Conservation (phyloP, 2,329 filamentous ascomycete species). For the Monosporascus sp. region DNA sequence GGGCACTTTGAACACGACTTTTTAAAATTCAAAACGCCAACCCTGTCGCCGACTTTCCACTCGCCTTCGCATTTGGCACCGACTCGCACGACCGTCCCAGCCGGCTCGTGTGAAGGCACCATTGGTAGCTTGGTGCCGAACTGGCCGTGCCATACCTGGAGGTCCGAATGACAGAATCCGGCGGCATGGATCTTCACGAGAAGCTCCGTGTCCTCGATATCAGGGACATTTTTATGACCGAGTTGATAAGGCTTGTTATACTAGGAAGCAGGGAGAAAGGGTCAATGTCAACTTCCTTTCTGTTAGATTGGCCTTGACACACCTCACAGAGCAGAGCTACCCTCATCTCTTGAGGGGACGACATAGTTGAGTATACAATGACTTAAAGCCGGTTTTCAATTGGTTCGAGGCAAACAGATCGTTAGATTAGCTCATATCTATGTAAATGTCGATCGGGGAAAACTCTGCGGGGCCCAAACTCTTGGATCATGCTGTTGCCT, state of each 20-base stretch:
- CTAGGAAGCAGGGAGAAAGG: slow-evolving; percentile 10
- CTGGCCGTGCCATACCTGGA: slow-evolving; percentile 29
- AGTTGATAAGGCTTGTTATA: slow-evolving; percentile 25
- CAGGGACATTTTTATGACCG: slow-evolving; percentile 13
- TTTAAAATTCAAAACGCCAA: slow-evolving; percentile 30
- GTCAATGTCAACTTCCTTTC: neutral
- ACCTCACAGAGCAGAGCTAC: slow-evolving; percentile 2
- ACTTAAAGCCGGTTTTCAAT: neutral
- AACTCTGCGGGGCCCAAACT: neutral
- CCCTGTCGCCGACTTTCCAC: slow-evolving; percentile 29
- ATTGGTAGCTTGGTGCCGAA: slow-evolving; percentile 24
- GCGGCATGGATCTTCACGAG: slow-evolving; percentile 29
- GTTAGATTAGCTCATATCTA: neutral
- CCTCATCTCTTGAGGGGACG: neutral
- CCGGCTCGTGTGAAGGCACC: slow-evolving; percentile 31
- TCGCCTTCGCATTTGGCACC: slow-evolving; percentile 15
- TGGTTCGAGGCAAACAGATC: neutral
- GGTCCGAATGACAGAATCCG: slow-evolving; percentile 33
- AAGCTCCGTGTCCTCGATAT: slow-evolving; percentile 21
- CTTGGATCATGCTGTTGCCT: too few relatives aligned
- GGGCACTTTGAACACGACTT: slow-evolving; percentile 24
- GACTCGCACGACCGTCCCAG: slow-evolving; percentile 25
- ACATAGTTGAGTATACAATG: neutral
- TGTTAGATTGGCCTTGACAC: neutral
- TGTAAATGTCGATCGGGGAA: neutral